A percentile compares a stretch with the other conserved stretches of the same genome.
These are phyloP conservation scores for Primulina tabacum DNA, from an alignment of 257 asterid species.

Conservation along the genomic window DNA sequence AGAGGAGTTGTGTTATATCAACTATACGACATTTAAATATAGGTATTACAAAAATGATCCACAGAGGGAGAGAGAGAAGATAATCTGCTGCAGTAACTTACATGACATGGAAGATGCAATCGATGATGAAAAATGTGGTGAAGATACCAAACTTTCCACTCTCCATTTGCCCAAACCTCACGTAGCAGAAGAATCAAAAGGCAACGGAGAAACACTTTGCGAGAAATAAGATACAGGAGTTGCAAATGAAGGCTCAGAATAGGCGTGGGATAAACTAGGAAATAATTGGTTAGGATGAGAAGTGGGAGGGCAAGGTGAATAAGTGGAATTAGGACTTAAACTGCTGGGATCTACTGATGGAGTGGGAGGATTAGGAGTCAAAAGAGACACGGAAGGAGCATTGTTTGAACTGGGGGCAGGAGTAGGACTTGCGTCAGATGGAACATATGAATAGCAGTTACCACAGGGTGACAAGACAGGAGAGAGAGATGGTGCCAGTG, in stretches of 20 bases:
- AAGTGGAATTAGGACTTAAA: no score
- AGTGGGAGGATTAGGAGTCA: background rate
- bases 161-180: background rate
- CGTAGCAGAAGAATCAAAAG: background rate
- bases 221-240: background rate
- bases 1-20: no score
- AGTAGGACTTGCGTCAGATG: constrained; percentile 27
- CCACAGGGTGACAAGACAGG: constrained; percentile 37
- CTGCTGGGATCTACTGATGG: no score
- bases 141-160: background rate
- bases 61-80: no score
- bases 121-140: background rate
- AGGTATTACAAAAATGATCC: no score
- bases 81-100: no score
- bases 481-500: constrained; percentile 40
- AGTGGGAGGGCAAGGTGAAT: no score
- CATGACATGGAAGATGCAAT: no score
- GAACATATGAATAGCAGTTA: constrained; percentile 31
- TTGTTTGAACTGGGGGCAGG: constrained; percentile 30
- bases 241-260: background rate
- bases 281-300: no score
- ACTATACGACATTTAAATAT: no score
- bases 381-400: constrained; percentile 21
- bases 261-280: background rate
- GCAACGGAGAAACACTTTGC: background rate